Evolutionary conservation across 2,329 filamentous ascomycete species (phyloP), one percentile per base, ranked within the genome.

Genomic region (Diaporthe batatas): DNA sequence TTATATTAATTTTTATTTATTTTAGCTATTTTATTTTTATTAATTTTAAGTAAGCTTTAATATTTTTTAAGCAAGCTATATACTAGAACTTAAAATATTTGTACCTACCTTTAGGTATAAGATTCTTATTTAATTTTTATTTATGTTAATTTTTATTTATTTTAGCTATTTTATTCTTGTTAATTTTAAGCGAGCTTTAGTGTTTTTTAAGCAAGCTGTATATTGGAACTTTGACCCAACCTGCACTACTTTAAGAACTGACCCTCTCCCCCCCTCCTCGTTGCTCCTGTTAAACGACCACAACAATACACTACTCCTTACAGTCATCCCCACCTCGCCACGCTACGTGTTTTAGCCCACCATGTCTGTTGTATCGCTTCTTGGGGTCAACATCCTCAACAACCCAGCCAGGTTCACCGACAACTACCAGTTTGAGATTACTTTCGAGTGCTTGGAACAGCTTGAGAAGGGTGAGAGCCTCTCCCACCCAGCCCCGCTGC

Each of bases 351-450:
- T 39, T 44, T 67, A 25, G 51, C 68, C 69, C 71, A 71, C 36
- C 54, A 98, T 98, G 96, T 98, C 96, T 81, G 94, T 98, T 81
- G 95, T 99, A 76, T 97, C 95, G 78, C 91, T 99, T 74, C 91
- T 99, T 77, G 96, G 96, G 81, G 96, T 99, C 80, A 94, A 96
- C 84, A 94, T 99, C 78, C 89, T 95, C 82, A 98, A 99, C 90
- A 99, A 99, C 86, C 96, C 96, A 80, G 95, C 96, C 80, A 91
- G 93, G 78, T 98, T 99, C 86, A 93, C 91, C 79, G 93, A 96
- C 82, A 91, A 94, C 70, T 99, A 99, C 83, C 92, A 96, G 83
- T 98, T 99, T 78, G 96, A 99, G 85, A 98, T 99, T 82, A 99
- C 96, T 23, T 99, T 99, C 76, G 96, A 99, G 84, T 98, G 96